Conservation (phyloP, 371 early-diverging fungal genomes). For the Syncephalastrum contaminatum region DNA sequence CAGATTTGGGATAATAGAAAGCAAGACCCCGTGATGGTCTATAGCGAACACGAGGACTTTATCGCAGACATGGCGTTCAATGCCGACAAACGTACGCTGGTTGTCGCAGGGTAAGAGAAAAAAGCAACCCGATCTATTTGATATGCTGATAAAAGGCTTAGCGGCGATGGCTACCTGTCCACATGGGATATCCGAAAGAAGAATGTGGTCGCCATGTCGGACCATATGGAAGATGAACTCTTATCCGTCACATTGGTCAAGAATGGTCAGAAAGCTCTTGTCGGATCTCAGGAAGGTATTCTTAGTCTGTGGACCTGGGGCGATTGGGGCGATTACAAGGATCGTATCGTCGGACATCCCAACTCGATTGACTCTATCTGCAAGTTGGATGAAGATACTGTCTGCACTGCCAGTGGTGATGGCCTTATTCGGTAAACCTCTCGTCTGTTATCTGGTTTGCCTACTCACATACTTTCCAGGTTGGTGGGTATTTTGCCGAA, state of each 20-base stretch:
- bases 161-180: conserved; percentile 90
- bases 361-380: conserved; percentile 80
- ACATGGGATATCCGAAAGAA: conserved; percentile 87
- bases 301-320: conserved; percentile 75
- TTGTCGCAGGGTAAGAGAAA: conserved; percentile 59
- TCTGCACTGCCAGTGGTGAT: conserved; percentile 89
- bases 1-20: conserved; percentile 86
- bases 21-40: conserved; percentile 65
- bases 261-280: conserved; percentile 77
- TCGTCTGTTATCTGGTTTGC: neutral
- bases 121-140: neutral
- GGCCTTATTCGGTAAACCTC: conserved; percentile 70
- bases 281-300: conserved; percentile 88
- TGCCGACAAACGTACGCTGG: conserved; percentile 61
- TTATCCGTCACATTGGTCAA: conserved; percentile 77
- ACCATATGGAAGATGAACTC: conserved; percentile 91
- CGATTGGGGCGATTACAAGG: conserved; percentile 87
- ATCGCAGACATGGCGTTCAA: conserved; percentile 81
- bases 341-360: conserved; percentile 92
- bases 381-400: conserved; percentile 77
- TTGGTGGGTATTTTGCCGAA: conserved; percentile 84
- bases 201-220: conserved; percentile 77
- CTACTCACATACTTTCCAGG: conserved; percentile 30
- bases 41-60: conserved; percentile 82
- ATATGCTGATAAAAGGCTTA: conserved; percentile 16